These are phyloP conservation scores for Candida morakotiae DNA, from an alignment of 805 yeast genomes.

Conservation along the genomic window DNA sequence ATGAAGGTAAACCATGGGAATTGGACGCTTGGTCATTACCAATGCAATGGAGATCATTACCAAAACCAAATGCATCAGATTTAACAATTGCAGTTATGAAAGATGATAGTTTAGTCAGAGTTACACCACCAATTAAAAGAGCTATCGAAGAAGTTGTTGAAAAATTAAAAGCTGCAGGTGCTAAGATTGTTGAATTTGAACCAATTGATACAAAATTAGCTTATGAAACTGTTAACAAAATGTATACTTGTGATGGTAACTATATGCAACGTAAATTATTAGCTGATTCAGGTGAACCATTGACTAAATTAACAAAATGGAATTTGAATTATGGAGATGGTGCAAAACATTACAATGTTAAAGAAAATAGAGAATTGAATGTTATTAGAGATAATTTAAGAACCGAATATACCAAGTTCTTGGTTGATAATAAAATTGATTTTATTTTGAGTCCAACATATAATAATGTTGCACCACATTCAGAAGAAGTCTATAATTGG, in stretches of 20 bases:
- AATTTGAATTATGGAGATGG: conserved; percentile 58
- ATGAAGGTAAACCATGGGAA: conserved; percentile 64
- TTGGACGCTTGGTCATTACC: conserved; percentile 46
- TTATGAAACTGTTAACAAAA: conserved; percentile 50
- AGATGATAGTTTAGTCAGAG: conserved; percentile 63
- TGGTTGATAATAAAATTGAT: conserved; percentile 56
- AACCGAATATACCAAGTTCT: conserved; percentile 50
- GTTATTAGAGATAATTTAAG: conserved; percentile 54
- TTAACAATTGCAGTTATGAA: conserved; percentile 60
- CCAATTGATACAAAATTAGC: conserved; percentile 59
- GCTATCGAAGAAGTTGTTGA: conserved; percentile 51
- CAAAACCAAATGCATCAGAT: conserved; percentile 32
- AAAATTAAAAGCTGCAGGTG: conserved; percentile 58
- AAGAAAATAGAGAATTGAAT: conserved; percentile 56
- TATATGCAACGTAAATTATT: conserved; percentile 49
- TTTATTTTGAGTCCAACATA: conserved; percentile 66
- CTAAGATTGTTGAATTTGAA: conserved; percentile 49
- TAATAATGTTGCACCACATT: conserved; percentile 66
- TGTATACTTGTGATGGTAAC: conserved; percentile 71
- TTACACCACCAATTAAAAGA: conserved; percentile 62
- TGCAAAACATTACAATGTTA: conserved; percentile 38
- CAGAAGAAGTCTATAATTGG: conserved; percentile 67
- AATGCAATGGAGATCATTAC: conserved; percentile 50
- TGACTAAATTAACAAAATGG: conserved; percentile 61
- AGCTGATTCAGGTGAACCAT: conserved; percentile 66